A percentile compares a stretch with the other conserved stretches of the same genome.
phyloP scores from a whole-genome alignment of 179 eudicot species.

The Carnegiea gigantea region DNA sequence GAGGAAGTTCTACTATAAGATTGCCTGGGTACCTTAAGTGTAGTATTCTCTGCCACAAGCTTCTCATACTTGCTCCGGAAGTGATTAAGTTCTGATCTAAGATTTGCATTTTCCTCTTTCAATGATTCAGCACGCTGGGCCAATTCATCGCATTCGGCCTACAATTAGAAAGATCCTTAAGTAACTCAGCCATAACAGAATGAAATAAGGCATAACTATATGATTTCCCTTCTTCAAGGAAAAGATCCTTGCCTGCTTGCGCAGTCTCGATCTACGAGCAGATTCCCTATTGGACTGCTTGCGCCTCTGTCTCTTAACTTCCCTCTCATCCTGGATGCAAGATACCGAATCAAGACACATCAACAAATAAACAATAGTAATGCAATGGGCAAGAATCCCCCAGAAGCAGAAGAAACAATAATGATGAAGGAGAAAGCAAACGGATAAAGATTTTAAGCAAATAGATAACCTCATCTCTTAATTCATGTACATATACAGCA shows the following conservation, averaged over 20 bases:
- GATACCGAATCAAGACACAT: too few species aligned
- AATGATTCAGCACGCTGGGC: conserved; percentile 85
- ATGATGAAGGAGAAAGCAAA: too few species aligned
- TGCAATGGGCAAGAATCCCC: too few species aligned
- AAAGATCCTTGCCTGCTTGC: conserved; percentile 69
- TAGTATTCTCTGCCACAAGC: conserved; percentile 65
- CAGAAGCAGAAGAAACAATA: too few species aligned
- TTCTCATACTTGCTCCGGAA: conserved; percentile 73
- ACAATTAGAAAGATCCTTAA: background rate
- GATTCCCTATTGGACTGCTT: conserved; percentile 98
- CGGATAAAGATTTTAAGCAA: too few species aligned
- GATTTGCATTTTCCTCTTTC: conserved; percentile 78
- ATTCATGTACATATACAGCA: too few species aligned
- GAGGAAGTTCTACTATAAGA: background rate
- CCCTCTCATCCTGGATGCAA: conserved; percentile 77
- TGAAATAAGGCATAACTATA: too few species aligned
- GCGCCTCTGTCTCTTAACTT: conserved; percentile 85
- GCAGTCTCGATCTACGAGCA: conserved; percentile 92
- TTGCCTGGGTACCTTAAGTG: conserved; percentile 60
- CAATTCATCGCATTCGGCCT: conserved; percentile 97
- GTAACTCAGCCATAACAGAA: too few species aligned
- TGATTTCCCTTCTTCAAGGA: too few species aligned
- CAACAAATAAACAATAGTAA: too few species aligned
- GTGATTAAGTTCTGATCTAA: conserved; percentile 75
- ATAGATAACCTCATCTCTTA: too few species aligned